Conservation (phyloP, 1,284 basidiomycete species). For the Cronartium quercuum region DNA sequence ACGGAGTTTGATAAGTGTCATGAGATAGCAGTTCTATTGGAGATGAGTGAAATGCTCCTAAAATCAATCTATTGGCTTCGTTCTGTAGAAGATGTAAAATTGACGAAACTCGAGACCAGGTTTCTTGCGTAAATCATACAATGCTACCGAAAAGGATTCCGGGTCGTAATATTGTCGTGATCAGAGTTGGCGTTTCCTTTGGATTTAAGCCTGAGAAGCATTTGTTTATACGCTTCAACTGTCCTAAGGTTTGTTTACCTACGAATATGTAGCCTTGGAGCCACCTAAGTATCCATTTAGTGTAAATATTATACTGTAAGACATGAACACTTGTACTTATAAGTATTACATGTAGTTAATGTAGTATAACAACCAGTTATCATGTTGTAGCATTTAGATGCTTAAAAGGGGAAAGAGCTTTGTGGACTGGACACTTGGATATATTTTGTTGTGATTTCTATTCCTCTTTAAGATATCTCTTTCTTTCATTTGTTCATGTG, state of each 20-base stretch:
- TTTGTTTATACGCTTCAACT: neutral
- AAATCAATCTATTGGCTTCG: neutral
- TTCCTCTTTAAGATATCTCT: too few relatives aligned
- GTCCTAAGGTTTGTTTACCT: neutral
- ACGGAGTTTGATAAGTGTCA: neutral
- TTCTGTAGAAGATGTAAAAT: neutral
- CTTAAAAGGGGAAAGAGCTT: too few relatives aligned
- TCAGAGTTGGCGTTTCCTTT: neutral
- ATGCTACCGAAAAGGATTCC: neutral
- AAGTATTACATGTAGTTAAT: too few relatives aligned
- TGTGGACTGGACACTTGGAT: too few relatives aligned
- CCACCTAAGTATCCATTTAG: too few relatives aligned
- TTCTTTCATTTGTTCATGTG: too few relatives aligned
- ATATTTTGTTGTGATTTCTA: too few relatives aligned
- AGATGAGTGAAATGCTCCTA: neutral
- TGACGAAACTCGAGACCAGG: neutral
- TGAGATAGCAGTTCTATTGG: neutral
- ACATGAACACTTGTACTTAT: too few relatives aligned
- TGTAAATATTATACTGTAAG: too few relatives aligned
- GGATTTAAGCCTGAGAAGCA: neutral
- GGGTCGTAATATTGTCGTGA: neutral
- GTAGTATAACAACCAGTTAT: too few relatives aligned
- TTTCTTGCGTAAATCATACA: neutral
- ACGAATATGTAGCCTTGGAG: too few relatives aligned
- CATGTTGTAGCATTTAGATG: too few relatives aligned